Percentiles rank a stretch among this genome's conserved stretches.
Conservation (phyloP, 1,284 basidiomycete species). For the Takashimella koratensis region DNA sequence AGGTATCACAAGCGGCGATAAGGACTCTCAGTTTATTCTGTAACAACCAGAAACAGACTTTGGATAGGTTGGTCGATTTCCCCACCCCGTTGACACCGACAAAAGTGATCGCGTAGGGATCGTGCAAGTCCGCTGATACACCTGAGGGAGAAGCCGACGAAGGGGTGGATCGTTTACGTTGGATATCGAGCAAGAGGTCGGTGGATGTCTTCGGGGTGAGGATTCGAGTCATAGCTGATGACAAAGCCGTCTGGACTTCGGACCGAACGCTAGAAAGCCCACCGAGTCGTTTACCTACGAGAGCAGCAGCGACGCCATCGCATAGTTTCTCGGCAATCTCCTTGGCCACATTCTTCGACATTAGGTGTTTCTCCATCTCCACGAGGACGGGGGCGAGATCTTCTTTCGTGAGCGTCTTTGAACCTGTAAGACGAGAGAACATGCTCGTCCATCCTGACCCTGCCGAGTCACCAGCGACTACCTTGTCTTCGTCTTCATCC, state of each 20-base stretch:
- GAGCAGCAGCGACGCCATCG: conserved; percentile 80
- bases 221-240: conserved; percentile 84
- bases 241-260: conserved; percentile 78
- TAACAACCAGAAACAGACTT: conserved; percentile 98
- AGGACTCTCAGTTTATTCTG: conserved; percentile 91
- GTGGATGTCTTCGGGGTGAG: conserved; percentile 95
- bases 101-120: conserved; percentile 91
- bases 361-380: conserved; percentile 94
- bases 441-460: conserved; percentile 53
- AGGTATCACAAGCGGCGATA: conserved; percentile 98
- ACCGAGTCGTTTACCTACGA: conserved; percentile 86
- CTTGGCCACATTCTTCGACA: conserved; percentile 97
- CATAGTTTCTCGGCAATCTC: conserved; percentile 94
- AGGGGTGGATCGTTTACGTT: conserved; percentile 55
- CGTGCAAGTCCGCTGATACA: conserved; percentile 49
- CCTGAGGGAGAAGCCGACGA: conserved; percentile 61
- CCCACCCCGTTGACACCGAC: conserved; percentile 99
- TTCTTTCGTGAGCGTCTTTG: conserved; percentile 73
- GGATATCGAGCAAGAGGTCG: conserved; percentile 74
- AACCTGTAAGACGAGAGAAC: conserved; percentile 74
- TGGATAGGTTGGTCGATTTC: conserved; percentile 96
- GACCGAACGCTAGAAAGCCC: conserved; percentile 80
- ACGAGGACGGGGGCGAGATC: conserved; percentile 85
- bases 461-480: background rate
- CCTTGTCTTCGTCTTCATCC: conserved; percentile 26